Evolutionary conservation across 2,329 filamentous ascomycete genomes (phyloP), one percentile per base, ranked within the genome.

Genomic region (Xenoacremonium recifei): DNA sequence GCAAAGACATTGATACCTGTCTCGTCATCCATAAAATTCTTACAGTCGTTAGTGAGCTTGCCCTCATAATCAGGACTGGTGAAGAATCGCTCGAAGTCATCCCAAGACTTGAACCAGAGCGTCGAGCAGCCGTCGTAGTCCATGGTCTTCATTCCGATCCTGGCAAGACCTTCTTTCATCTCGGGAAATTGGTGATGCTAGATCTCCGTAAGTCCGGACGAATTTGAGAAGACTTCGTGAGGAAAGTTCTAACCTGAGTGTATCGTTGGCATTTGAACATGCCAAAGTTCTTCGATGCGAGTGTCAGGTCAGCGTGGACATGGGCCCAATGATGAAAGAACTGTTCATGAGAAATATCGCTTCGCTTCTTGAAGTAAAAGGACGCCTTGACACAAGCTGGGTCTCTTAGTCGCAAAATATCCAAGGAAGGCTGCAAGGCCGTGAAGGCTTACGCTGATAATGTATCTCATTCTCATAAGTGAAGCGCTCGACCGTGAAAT

Each of bases 41-140:
- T 45, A 21, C 47, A 50, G 34, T 52, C 47, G 2, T 40, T 40
- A 6, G 33, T 31, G 30, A 50, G 25, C 4, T 34, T 40, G 9
- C 21, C 19, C 6, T 35, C 35, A 9, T 48, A 37, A 3, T 37
- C 39, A 10, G 45, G 42, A 3, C 40, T 36, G 3, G 42, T 39
- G 19, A 50, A 50, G 40, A 52, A 50, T n/a, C 33, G 27, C 31
- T 50, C 44, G n/a, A 47, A 44, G 19, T 50, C 45, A 2, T 45
- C 39, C 42, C 47, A 50, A 3, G 31, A 39, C 29, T 40, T 46
- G 43, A 52, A 48, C 49, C 47, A 54, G 4, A 52, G 29, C 13
- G 49, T 48, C 6, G 47, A 48, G 35, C 51, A 54, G n/a, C 45
- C 51, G 31, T 54, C 51, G 30, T 45, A 54, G 16, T 52, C 49